A percentile compares a stretch with the other conserved stretches of the same genome.
phyloP scores from a whole-genome alignment of 108 stramenopile species.

The Conticribra guillardii region DNA sequence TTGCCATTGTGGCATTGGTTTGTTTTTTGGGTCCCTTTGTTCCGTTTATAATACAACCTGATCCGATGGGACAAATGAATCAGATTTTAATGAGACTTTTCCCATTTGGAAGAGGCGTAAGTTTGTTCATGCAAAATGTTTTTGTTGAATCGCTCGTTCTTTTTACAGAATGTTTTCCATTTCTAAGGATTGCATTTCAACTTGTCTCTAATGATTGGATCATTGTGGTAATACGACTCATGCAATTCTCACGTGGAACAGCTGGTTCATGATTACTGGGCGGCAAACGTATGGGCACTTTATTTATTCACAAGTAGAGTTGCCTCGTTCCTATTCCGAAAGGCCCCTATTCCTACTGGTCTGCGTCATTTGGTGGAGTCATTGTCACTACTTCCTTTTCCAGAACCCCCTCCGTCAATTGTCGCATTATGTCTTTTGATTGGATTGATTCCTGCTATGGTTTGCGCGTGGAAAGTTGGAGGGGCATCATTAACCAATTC shows the following conservation, averaged over 20 bases:
- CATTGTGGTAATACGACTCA: too few species aligned
- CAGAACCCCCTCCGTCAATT: slow-evolving; percentile 66
- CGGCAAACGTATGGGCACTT: slow-evolving; percentile 96
- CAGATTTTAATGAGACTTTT: slow-evolving; percentile 92
- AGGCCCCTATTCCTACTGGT: slow-evolving; percentile 8
- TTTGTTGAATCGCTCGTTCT: not conserved
- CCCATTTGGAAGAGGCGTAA: slow-evolving; percentile 90
- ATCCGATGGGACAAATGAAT: slow-evolving; percentile 41
- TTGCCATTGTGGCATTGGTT: slow-evolving; percentile 62
- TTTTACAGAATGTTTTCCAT: too few species aligned
- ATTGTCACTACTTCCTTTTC: slow-evolving; percentile 43
- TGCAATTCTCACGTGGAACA: too few species aligned
- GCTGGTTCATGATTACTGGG: slow-evolving; percentile 98
- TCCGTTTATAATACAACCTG: slow-evolving; percentile 56
- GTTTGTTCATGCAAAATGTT: too few species aligned
- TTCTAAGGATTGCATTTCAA: too few species aligned
- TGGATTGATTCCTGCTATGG: slow-evolving; percentile 55
- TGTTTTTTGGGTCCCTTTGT: slow-evolving; percentile 71
- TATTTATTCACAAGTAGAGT: slow-evolving; percentile 72
- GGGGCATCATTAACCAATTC: slow-evolving; percentile 1
- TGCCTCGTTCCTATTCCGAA: slow-evolving; percentile 29
- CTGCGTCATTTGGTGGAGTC: slow-evolving; percentile 27
- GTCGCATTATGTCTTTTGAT: slow-evolving; percentile 59
- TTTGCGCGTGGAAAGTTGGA: slow-evolving; percentile 47
- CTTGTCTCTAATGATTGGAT: too few species aligned